phyloP scores from a whole-genome alignment of 2,329 filamentous ascomycete genomes.

The Aspergillus costaricaensis region DNA sequence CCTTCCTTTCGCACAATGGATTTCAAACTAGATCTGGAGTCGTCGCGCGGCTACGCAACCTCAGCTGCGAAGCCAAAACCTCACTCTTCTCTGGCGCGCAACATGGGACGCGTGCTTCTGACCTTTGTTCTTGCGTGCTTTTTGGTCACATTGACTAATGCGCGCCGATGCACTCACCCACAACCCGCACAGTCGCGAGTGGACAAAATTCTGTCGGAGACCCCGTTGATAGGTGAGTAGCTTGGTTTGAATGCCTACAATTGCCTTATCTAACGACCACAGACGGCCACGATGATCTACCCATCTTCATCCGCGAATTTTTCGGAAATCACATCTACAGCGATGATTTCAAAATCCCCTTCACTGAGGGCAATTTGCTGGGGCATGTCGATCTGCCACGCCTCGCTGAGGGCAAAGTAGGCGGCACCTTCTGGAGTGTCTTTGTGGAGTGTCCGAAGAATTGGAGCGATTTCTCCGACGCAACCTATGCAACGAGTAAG shows the following conservation, averaged over 20 bases:
- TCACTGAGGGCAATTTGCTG: constrained; percentile 67
- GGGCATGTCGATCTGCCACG: constrained; percentile 79
- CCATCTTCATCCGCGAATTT: constrained; percentile 66
- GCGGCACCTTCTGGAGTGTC: constrained; percentile 93
- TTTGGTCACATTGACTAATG: constrained; percentile 6
- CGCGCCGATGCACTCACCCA: constrained; percentile 3
- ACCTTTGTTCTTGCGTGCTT: constrained; percentile 12
- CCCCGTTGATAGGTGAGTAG: constrained; percentile 51
- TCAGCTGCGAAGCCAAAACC: not conserved
- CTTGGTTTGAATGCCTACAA: too few species aligned
- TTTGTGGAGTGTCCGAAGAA: constrained; percentile 75
- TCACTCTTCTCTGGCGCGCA: not conserved
- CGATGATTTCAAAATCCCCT: constrained; percentile 52
- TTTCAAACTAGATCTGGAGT: not conserved
- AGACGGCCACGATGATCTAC: constrained; percentile 91
- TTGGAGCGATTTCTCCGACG: constrained; percentile 71
- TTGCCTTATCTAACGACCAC: not conserved
- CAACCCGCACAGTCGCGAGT: constrained; percentile 43
- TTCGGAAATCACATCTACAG: constrained; percentile 80
- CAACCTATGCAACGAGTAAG: constrained; percentile 68
- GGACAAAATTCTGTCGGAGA: constrained; percentile 46
- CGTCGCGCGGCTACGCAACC: not conserved
- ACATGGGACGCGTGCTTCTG: constrained; percentile 2
- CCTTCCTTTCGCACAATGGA: not conserved
- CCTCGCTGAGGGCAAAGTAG: constrained; percentile 64